Conservation (phyloP, 805 yeast species). For the Saccharomyces jurei region DNA sequence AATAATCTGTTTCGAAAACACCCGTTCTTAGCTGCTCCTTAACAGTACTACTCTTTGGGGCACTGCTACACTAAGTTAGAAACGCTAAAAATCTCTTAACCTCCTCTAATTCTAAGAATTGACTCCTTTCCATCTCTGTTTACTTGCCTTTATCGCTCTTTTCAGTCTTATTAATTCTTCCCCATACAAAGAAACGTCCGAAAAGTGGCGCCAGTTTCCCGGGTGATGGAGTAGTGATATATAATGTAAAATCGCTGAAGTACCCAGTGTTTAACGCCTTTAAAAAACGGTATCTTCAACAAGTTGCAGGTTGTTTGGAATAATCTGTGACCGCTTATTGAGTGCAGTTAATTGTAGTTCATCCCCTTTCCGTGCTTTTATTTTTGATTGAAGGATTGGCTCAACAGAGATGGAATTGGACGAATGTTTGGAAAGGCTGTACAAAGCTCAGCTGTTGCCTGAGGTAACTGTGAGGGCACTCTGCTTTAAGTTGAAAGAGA, state of each 20-base stretch:
- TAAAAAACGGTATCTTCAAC: background rate
- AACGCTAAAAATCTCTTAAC: background rate
- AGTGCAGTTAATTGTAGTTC: background rate
- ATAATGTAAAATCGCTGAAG: background rate
- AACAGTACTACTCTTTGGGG: background rate
- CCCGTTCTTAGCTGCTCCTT: background rate
- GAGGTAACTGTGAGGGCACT: conserved; percentile 62
- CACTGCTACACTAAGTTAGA: background rate
- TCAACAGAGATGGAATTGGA: conserved; percentile 45
- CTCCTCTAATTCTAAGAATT: background rate
- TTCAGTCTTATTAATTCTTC: background rate
- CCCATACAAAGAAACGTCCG: background rate
- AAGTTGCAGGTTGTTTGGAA: background rate
- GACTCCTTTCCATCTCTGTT: background rate
- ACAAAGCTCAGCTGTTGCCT: conserved; percentile 57
- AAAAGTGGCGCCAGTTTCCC: background rate
- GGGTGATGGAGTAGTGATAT: background rate
- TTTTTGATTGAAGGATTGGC: background rate
- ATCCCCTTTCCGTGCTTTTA: background rate
- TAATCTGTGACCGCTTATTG: background rate
- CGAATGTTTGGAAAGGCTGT: conserved; percentile 58
- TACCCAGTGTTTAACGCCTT: background rate
- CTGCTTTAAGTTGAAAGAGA: conserved; percentile 76
- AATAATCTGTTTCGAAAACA: background rate
- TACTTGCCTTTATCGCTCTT: background rate